phyloP scores from a whole-genome alignment of 345 rosid genomes.

The Dipteronia dyeriana region DNA sequence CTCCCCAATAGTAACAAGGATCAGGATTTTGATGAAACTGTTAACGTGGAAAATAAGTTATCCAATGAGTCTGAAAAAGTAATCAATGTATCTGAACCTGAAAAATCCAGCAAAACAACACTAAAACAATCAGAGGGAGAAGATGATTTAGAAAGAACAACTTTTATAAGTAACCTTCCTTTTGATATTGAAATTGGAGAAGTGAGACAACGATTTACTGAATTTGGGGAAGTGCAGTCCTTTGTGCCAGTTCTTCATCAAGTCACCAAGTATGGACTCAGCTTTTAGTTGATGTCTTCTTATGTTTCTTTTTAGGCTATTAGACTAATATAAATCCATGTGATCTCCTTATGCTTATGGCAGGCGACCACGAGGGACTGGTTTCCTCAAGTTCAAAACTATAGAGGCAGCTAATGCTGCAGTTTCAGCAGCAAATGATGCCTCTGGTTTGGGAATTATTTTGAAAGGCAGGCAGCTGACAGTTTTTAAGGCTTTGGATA shows the following conservation, averaged over 20 bases:
- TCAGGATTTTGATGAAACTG: conserved; percentile 29
- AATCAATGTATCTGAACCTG: conserved; percentile 38
- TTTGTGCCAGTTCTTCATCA: conserved; percentile 79
- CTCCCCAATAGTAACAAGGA: conserved; percentile 28
- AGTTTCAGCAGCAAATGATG: conserved; percentile 60
- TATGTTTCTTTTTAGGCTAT: background rate
- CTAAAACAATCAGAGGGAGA: conserved; percentile 39
- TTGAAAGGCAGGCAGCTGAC: conserved; percentile 78
- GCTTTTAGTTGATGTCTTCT: conserved; percentile 8
- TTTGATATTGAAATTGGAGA: conserved; percentile 69
- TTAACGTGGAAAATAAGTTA: conserved; percentile 29
- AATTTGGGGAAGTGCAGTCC: conserved; percentile 73
- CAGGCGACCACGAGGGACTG: conserved; percentile 93
- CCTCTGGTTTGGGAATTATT: conserved; percentile 72
- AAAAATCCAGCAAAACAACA: conserved; percentile 38
- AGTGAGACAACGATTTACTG: conserved; percentile 73
- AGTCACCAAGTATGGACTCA: conserved; percentile 69
- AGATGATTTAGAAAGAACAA: conserved; percentile 68
- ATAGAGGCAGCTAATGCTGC: conserved; percentile 72
- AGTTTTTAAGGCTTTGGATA: conserved; percentile 78
- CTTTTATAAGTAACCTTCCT: conserved; percentile 87
- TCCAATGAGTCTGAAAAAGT: conserved; percentile 29
- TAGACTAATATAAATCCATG: background rate
- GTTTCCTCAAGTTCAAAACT: conserved; percentile 82
- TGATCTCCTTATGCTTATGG: conserved; percentile 28